Evolutionary conservation across 75 land plant species (phyloP), one percentile per base, ranked within the genome.

Genomic region (Adiantum capillusveneris): DNA sequence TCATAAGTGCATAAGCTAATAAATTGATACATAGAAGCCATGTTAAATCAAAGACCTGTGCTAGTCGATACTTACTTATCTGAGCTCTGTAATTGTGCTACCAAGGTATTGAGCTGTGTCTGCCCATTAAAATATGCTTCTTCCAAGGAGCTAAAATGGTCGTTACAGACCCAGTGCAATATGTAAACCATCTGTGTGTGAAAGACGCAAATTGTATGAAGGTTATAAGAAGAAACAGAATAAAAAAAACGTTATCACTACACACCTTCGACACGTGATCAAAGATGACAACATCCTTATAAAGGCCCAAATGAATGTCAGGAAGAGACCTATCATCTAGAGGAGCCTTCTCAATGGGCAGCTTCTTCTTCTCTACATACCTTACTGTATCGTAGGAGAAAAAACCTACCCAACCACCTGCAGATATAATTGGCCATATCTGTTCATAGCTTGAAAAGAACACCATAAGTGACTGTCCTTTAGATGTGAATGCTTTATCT

Each of bases 241-340:
- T n/a, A n/a, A n/a, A 34, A 9, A 34, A 9, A 34, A 9, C 3
- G 37, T 34, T 9, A 3, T 9, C 9, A 34, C 37, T 34, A n/a
- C n/a, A n/a, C n/a, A 93, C 98, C 95, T 93, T 93, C 59, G 88
- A 79, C 48, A 93, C 98, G 66, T 89, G 90, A 71, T 93, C 98
- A 79, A 93, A 93, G 29, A 93, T 87, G 44, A 93, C 63, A 24
- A 93, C 85, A 75, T 89, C 85, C 58, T 88, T 82, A 58, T 93
- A 93, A 11, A 93, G 86, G 16, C 96, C 85, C 41, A 93, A 69
- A 67, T 93, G 98, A 49, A 93, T 63, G 69, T 93, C 98, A 20
- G 98, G 96, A 50, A 93, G 86, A 36, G 78, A 76, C 45, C 98
- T 71, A 42, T 93, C 98, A 77, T 93, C 96, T 54, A 30, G n/a